phyloP scores from a whole-genome alignment of 1,284 basidiomycete species.

The Melanopsichium pennsylvanicum region DNA sequence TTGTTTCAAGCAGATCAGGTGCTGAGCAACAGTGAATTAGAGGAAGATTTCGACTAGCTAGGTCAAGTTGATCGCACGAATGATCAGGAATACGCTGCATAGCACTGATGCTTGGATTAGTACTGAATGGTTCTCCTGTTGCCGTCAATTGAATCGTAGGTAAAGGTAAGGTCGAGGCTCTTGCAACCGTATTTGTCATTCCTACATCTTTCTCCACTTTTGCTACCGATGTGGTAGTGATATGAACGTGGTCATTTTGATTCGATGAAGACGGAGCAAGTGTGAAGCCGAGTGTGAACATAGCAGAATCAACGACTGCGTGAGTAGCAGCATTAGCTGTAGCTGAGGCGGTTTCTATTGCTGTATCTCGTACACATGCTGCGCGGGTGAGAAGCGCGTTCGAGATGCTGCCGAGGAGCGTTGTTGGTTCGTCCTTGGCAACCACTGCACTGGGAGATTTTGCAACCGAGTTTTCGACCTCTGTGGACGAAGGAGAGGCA shows the following conservation, averaged over 20 bases:
- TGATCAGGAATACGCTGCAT: conserved; percentile 45
- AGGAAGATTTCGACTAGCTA: background rate
- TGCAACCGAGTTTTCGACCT: background rate
- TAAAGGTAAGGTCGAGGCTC: conserved; percentile 13
- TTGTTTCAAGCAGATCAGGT: conserved; percentile 2
- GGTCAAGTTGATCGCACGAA: conserved; percentile 9
- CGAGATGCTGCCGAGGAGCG: conserved; percentile 7
- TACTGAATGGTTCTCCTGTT: conserved; percentile 25
- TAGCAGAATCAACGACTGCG: background rate
- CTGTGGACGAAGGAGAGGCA: too few relatives aligned
- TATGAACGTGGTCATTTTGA: background rate
- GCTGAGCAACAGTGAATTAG: conserved; percentile 25
- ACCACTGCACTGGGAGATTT: background rate
- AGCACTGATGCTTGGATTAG: conserved; percentile 32
- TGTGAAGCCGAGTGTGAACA: background rate
- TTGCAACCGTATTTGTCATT: background rate
- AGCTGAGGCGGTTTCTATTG: background rate
- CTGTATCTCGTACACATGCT: conserved; percentile 10
- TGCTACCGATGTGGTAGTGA: too few relatives aligned
- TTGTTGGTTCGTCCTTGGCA: background rate
- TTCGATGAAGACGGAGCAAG: background rate
- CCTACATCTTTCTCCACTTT: background rate
- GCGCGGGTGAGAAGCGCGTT: conserved; percentile 5
- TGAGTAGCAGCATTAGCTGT: conserved; percentile 3
- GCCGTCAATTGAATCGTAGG: conserved; percentile 28